Evolutionary conservation across 345 rosid genomes (phyloP).

Genomic region (Capsella bursapastoris): DNA sequence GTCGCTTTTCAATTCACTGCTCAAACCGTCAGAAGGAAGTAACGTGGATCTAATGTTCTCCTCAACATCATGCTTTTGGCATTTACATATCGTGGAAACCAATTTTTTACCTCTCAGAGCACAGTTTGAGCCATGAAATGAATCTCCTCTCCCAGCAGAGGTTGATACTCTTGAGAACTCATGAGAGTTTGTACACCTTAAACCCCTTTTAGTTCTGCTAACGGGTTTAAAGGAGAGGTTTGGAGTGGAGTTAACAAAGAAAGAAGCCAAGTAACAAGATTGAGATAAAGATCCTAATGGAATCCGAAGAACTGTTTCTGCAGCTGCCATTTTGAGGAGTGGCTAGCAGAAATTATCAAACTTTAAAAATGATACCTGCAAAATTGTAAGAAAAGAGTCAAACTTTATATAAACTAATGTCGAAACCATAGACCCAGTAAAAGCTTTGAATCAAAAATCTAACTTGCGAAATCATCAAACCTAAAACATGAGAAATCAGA

Average conservation of each 20-base stretch:
- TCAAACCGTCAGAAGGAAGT: conserved; percentile 48
- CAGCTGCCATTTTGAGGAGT: conserved; percentile 47
- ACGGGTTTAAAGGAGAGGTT: conserved; percentile 35
- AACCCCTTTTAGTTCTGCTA: conserved; percentile 28
- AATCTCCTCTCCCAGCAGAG: conserved; percentile 23
- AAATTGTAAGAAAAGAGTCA: background rate
- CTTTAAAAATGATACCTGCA: conserved; percentile 21
- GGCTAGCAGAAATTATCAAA: background rate
- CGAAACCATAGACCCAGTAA: too few species aligned
- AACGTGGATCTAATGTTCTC: conserved; percentile 44
- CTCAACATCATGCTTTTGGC: conserved; percentile 57
- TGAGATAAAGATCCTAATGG: conserved; percentile 40
- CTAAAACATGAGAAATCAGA: background rate
- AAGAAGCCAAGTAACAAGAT: conserved; percentile 31
- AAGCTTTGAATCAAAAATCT: background rate
- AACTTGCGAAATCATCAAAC: conserved; percentile 1
- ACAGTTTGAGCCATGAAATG: conserved; percentile 20
- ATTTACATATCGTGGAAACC: conserved; percentile 52
- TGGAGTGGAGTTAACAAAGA: conserved; percentile 38
- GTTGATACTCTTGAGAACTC: conserved; percentile 29
- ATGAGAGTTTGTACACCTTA: conserved; percentile 22
- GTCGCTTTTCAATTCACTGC: conserved; percentile 38
- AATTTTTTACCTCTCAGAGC: conserved; percentile 28
- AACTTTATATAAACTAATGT: conserved; percentile 14
- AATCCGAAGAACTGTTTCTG: conserved; percentile 49